A percentile compares a stretch with the other conserved stretches of the same genome.
These are phyloP conservation scores for Kondoa malvinella DNA, from an alignment of 768 basidiomycete genomes.

Conservation along the genomic window DNA sequence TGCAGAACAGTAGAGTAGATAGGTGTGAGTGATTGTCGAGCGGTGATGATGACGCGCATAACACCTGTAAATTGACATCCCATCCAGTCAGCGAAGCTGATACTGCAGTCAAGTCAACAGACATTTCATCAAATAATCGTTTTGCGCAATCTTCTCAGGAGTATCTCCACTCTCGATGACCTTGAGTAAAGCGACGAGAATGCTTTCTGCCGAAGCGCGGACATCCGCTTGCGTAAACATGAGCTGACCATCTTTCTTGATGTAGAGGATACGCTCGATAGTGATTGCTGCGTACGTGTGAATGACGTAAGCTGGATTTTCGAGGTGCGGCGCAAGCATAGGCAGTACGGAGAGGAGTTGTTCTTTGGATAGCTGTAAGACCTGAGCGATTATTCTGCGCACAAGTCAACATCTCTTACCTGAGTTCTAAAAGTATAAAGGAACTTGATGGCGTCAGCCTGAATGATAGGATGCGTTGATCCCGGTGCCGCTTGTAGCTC, in stretches of 20 bases:
- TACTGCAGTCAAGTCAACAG: conserved; percentile 25
- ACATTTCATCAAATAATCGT: conserved; percentile 98
- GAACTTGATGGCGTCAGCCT: conserved; percentile 92
- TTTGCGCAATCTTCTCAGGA: conserved; percentile 86
- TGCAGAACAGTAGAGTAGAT: conserved; percentile 48
- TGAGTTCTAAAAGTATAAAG: conserved; percentile 90
- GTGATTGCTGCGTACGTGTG: conserved; percentile 95
- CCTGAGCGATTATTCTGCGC: no score
- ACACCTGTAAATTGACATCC: conserved; percentile 46
- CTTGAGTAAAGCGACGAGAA: conserved; percentile 48
- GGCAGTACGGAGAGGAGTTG: conserved; percentile 85
- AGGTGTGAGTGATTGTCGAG: conserved; percentile 57
- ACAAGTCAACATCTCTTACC: conserved; percentile 43
- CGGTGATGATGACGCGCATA: conserved; percentile 84
- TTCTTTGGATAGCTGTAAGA: conserved; percentile 62
- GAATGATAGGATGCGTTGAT: conserved; percentile 59
- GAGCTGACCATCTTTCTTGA: conserved; percentile 57
- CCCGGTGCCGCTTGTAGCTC: conserved; percentile 59
- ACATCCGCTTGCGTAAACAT: conserved; percentile 81
- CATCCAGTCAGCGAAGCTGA: not conserved
- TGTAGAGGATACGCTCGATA: conserved; percentile 86
- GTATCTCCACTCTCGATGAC: conserved; percentile 64
- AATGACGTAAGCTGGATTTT: conserved; percentile 70
- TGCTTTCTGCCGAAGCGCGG: conserved; percentile 56
- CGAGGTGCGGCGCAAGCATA: conserved; percentile 61